These are phyloP conservation scores for Penicillium sp. DNA, from an alignment of 2,329 filamentous ascomycete genomes.

Conservation along the genomic window DNA sequence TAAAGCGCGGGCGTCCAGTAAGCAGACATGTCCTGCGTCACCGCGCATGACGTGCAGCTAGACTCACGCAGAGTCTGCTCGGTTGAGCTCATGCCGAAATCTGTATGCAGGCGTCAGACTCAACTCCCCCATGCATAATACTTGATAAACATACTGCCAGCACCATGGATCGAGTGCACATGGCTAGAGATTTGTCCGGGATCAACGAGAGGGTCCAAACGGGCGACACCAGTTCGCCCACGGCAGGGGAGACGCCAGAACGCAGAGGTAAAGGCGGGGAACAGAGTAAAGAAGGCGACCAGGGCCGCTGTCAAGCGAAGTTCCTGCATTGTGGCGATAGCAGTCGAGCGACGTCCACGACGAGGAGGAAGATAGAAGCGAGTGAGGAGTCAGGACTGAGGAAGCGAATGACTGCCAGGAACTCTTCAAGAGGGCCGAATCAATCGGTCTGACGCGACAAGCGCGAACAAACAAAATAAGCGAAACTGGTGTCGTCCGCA, in stretches of 20 bases:
- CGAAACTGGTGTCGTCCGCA: background rate
- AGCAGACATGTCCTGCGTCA: slow-evolving; percentile 79
- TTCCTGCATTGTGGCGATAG: slow-evolving; percentile 23
- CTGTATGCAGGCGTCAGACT: slow-evolving; percentile 47
- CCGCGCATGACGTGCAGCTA: slow-evolving; percentile 78
- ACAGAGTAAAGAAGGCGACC: slow-evolving; percentile 33
- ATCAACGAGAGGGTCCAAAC: slow-evolving; percentile 76
- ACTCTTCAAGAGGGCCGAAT: slow-evolving; percentile 26
- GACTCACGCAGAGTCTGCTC: slow-evolving; percentile 61
- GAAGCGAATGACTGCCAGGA: slow-evolving; percentile 9
- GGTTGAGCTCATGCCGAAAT: slow-evolving; percentile 62
- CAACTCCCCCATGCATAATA: background rate
- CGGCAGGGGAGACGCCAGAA: slow-evolving; percentile 93
- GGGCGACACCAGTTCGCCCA: slow-evolving; percentile 66
- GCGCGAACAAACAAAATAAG: background rate
- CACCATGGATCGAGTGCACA: slow-evolving; percentile 74
- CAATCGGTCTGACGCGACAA: slow-evolving; percentile 15
- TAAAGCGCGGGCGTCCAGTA: slow-evolving; percentile 84
- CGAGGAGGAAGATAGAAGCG: slow-evolving; percentile 8
- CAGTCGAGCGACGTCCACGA: slow-evolving; percentile 17
- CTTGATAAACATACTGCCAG: slow-evolving; percentile 63
- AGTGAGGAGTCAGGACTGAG: slow-evolving; percentile 12
- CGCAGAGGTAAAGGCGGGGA: slow-evolving; percentile 53
- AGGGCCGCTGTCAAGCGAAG: slow-evolving; percentile 21
- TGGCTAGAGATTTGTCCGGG: slow-evolving; percentile 64